These are phyloP conservation scores for Botrytis squamosa DNA, from an alignment of 2,329 filamentous ascomycete genomes.

Conservation along the genomic window DNA sequence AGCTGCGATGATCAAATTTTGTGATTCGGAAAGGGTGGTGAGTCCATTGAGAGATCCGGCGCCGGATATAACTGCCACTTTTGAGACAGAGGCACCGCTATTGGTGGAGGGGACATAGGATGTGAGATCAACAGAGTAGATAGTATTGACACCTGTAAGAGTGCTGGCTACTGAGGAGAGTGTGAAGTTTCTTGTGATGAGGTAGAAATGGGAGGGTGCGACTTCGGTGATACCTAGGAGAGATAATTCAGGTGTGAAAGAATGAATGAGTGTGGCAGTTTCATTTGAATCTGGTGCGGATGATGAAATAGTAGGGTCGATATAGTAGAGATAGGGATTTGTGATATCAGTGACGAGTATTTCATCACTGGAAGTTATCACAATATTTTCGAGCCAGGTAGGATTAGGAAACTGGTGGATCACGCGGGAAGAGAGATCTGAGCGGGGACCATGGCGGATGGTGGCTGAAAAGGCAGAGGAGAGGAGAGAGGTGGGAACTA, in stretches of 20 bases:
- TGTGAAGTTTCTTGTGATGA: slow-evolving; percentile 33
- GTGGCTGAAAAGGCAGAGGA: background rate
- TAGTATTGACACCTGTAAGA: slow-evolving; percentile 20
- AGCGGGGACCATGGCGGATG: background rate
- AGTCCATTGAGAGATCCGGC: slow-evolving; percentile 34
- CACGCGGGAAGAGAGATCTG: background rate
- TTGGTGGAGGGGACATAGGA: background rate
- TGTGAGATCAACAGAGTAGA: slow-evolving; percentile 30
- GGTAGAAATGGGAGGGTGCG: slow-evolving; percentile 31
- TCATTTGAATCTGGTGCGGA: slow-evolving; percentile 3
- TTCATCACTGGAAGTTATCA: slow-evolving; percentile 25
- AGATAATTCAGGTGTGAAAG: slow-evolving; percentile 27
- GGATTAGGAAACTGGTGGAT: slow-evolving; percentile 22
- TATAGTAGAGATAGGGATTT: slow-evolving; percentile 24
- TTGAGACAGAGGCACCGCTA: slow-evolving; percentile 14
- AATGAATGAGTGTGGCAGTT: slow-evolving; percentile 23
- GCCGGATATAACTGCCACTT: slow-evolving; percentile 28
- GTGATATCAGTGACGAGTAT: slow-evolving; percentile 26
- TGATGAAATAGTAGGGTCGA: slow-evolving; percentile 17
- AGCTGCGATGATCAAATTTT: slow-evolving; percentile 30
- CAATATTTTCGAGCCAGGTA: slow-evolving; percentile 32
- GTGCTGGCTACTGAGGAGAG: slow-evolving; percentile 18
- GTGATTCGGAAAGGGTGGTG: slow-evolving; percentile 24
- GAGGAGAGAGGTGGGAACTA: background rate
- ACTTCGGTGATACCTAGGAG: slow-evolving; percentile 43